These are phyloP conservation scores for Physcia stellaris DNA, from an alignment of 495 filamentous ascomycete genomes.

Conservation along the genomic window DNA sequence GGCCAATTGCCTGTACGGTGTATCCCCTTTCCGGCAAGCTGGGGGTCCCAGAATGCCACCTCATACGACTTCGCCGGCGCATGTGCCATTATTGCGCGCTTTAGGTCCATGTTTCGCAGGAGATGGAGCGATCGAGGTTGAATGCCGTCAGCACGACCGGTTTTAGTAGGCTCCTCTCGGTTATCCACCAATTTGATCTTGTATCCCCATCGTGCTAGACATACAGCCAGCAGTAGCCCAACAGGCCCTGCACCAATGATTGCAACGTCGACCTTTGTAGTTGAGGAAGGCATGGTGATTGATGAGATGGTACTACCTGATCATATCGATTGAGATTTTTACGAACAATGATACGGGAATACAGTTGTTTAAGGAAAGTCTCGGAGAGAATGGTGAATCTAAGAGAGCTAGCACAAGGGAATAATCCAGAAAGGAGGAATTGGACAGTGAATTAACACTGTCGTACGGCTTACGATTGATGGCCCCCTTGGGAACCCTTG, in stretches of 20 bases:
- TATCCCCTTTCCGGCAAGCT: constrained; percentile 35
- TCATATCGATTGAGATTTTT: too few relatives aligned
- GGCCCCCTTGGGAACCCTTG: too few relatives aligned
- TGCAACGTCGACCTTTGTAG: constrained; percentile 52
- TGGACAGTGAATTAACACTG: too few relatives aligned
- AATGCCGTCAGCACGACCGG: constrained; percentile 65
- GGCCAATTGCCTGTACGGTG: constrained; percentile 48
- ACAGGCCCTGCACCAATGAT: constrained; percentile 86
- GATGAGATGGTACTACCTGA: too few relatives aligned
- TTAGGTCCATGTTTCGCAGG: constrained; percentile 50
- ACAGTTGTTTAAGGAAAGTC: too few relatives aligned
- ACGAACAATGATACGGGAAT: too few relatives aligned
- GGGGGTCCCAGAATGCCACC: constrained; percentile 53
- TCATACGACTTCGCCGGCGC: constrained; percentile 54
- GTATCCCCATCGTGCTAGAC: constrained; percentile 56
- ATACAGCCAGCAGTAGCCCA: constrained; percentile 73
- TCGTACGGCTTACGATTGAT: too few relatives aligned
- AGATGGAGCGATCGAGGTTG: constrained; percentile 59
- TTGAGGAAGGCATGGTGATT: too few relatives aligned
- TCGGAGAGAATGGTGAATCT: too few relatives aligned
- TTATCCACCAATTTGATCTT: constrained; percentile 58
- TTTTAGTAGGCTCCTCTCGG: constrained; percentile 45
- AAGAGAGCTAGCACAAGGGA: too few relatives aligned
- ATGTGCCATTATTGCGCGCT: constrained; percentile 49
- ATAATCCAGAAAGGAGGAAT: too few relatives aligned